Evolutionary conservation across 164 flowering plant species (phyloP).

Genomic region (Sextonia rubra): DNA sequence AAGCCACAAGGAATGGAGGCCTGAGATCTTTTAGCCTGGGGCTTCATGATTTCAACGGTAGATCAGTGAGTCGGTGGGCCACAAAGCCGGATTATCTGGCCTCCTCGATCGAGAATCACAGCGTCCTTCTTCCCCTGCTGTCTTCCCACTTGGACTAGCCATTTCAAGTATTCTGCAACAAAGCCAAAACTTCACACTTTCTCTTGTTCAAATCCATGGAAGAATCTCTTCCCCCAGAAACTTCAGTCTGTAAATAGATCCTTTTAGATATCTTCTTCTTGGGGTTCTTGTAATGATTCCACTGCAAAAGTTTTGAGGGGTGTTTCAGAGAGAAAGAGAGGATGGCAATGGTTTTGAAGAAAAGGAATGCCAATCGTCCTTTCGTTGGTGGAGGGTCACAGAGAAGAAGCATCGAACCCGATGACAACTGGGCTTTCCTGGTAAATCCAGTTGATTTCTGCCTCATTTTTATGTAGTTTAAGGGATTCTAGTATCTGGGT

Average conservation of each 20-base stretch:
- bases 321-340: not conserved
- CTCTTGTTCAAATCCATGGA: too few species aligned
- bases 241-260: not conserved
- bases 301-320: not conserved
- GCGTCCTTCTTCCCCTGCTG: too few species aligned
- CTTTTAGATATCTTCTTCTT: not conserved
- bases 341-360: not conserved
- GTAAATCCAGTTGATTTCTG: conserved; percentile 24
- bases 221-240: not conserved
- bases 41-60: too few species aligned
- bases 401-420: conserved; percentile 8
- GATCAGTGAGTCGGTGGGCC: too few species aligned
- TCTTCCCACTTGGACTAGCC: too few species aligned
- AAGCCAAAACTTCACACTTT: too few species aligned
- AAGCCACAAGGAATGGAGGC: too few species aligned
- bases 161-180: too few species aligned
- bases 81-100: too few species aligned
- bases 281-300: not conserved
- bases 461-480: conserved; percentile 1
- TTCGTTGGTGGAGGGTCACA: conserved; percentile 10
- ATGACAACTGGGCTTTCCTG: conserved; percentile 56
- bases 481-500: conserved; percentile 1
- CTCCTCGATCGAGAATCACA: too few species aligned
- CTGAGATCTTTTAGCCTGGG: too few species aligned
- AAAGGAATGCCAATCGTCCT: not conserved